A percentile compares a stretch with the other conserved stretches of the same genome.
phyloP scores from a whole-genome alignment of 495 filamentous ascomycete genomes.

The Parathielavia hyrcaniae region DNA sequence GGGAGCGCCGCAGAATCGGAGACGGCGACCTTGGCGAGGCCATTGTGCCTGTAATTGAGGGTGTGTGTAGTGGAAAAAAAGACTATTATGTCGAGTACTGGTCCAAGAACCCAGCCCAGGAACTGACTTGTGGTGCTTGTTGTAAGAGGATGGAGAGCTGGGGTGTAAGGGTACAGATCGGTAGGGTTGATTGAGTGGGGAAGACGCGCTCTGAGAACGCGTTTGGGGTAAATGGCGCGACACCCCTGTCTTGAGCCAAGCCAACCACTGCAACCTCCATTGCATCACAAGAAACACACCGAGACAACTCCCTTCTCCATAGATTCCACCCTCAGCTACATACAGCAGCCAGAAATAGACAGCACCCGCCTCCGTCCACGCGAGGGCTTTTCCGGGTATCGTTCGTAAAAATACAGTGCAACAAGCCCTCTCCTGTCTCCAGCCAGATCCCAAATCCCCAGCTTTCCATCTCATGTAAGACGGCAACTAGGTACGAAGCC shows the following conservation, averaged over 20 bases:
- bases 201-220: conserved; percentile 22
- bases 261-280: neutral
- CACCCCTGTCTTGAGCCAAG: conserved; percentile 3
- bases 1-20: conserved; percentile 21
- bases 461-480: neutral
- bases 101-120: neutral
- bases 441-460: no score
- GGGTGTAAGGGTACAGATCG: conserved; percentile 3
- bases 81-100: conserved; percentile 11
- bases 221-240: conserved; percentile 19
- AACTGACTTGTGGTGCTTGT: conserved; percentile 6
- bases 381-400: conserved; percentile 32
- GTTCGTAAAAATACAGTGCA: conserved; percentile 28
- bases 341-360: neutral
- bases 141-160: conserved; percentile 7
- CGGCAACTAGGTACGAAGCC: neutral
- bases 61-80: conserved; percentile 3
- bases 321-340: neutral
- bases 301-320: neutral
- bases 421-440: conserved; percentile 15
- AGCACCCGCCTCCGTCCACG: conserved; percentile 4
- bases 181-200: conserved; percentile 20
- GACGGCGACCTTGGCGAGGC: conserved; percentile 39
- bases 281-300: neutral
- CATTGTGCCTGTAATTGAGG: conserved; percentile 34